Evolutionary conservation across 2,329 filamentous ascomycete genomes (phyloP), one percentile per base, ranked within the genome.

Genomic region (Neofusicoccum cordaticola): DNA sequence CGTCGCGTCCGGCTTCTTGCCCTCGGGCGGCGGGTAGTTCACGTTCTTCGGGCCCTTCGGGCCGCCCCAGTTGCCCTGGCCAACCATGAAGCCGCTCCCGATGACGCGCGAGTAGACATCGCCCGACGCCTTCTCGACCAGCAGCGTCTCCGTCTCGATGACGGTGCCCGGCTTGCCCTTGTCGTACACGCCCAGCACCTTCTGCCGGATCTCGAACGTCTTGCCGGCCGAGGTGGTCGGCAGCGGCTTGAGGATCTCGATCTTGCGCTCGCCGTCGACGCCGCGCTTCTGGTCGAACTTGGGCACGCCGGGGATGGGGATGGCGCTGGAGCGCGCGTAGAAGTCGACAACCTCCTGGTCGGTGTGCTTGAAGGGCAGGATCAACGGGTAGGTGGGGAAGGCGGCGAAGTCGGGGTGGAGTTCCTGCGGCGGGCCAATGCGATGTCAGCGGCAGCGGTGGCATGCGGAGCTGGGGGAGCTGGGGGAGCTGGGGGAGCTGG

Each of bases 321-420:
- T 85, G 71, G 90, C 84, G 22, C 86, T 84, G 72, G 90, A 85
- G 44, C 88, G 80, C 58, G 88, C 88, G 79, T 94, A 94, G 81
- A 96, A 96, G 82, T 95, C 91, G 70, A 92, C 85, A 61, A 93
- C 90, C 72, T 96, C 92, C 71, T 88, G 85, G 48, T 65, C 83
- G 66, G 85, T 86, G 71, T 87, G 85, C 79, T 96, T 96, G 86
- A 96, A 96, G 45, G 90, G 87, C 48, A 96, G 87, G 72, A 95
- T 86, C 69, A 94, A 84, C 19, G 92, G 87, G 77, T 96, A 96
- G 48, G 93, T 96, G 17, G 93, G 93, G 78, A 97, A 97, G 71
- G 91, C 90, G 67, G 89, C 80, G 77, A 97, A 97, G 65, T 90
- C 85, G 51, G 93, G 92, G 76, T 97, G 89, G 61, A 96, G 86